Conservation (phyloP, 345 rosid genomes). For the Pelargonium nanum region DNA sequence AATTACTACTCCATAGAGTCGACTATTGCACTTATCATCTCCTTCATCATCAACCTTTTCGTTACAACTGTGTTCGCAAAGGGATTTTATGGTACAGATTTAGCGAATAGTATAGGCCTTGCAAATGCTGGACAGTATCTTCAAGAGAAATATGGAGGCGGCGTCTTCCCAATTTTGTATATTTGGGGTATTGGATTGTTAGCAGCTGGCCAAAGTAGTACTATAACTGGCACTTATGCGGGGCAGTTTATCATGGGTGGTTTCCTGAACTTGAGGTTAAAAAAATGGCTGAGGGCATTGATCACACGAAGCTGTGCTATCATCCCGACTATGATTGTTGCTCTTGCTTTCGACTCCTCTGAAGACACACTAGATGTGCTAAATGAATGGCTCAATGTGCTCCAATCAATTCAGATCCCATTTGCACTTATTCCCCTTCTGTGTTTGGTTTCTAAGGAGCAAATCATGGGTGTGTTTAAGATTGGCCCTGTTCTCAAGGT, state of each 20-base stretch:
- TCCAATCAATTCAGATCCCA: slow-evolving; percentile 17
- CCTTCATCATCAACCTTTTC: slow-evolving; percentile 14
- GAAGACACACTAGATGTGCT: slow-evolving; percentile 11
- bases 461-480: slow-evolving; percentile 13
- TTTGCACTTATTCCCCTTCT: slow-evolving; percentile 16
- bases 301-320: slow-evolving; percentile 16
- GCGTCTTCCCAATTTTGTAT: slow-evolving; percentile 10
- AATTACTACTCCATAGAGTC: slow-evolving; percentile 17
- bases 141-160: slow-evolving; percentile 14
- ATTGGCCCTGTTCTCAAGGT: slow-evolving; percentile 18
- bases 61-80: slow-evolving; percentile 15
- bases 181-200: slow-evolving; percentile 18
- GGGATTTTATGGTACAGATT: slow-evolving; percentile 13
- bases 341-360: slow-evolving; percentile 8
- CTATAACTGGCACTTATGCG: slow-evolving; percentile 17
- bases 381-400: slow-evolving; percentile 19
- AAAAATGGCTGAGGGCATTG: slow-evolving; percentile 20
- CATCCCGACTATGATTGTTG: slow-evolving; percentile 10
- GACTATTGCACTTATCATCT: slow-evolving; percentile 3
- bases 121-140: slow-evolving; percentile 9
- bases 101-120: slow-evolving; percentile 12
- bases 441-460: slow-evolving; percentile 16
- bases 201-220: slow-evolving; percentile 20
- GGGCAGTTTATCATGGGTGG: slow-evolving; percentile 20
- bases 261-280: slow-evolving; percentile 12